Evolutionary conservation across 305 asterid species (phyloP).

Genomic region (Fraxinus sp.): DNA sequence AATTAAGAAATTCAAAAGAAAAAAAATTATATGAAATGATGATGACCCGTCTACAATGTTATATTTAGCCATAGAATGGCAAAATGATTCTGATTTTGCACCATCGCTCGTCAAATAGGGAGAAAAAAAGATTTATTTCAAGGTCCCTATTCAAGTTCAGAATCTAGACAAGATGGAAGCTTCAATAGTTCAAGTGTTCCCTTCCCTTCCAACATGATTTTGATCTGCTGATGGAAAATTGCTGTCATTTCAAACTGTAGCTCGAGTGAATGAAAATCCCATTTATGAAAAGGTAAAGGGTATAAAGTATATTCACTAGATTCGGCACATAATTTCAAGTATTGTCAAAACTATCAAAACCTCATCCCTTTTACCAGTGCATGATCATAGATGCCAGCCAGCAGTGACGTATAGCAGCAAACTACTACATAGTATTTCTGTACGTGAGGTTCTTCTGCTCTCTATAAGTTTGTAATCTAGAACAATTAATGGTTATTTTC

Average conservation of each 20-base stretch:
- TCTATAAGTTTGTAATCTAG: background rate
- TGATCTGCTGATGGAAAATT: background rate
- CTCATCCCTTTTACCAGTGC: background rate
- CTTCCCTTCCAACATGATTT: background rate
- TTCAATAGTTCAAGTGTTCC: background rate
- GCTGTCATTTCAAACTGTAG: background rate
- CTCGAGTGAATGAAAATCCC: background rate
- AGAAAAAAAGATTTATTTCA: background rate
- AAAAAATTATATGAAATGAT: background rate
- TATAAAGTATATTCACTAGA: background rate
- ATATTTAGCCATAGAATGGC: background rate
- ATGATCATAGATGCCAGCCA: background rate
- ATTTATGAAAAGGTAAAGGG: background rate
- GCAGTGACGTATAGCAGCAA: background rate
- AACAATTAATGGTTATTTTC: background rate
- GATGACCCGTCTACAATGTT: background rate
- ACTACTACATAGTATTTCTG: background rate
- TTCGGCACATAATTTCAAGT: background rate
- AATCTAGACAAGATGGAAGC: background rate
- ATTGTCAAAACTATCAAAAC: background rate
- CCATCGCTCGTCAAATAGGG: background rate
- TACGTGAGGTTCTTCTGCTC: background rate
- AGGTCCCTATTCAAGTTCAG: background rate
- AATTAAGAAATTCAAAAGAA: background rate
- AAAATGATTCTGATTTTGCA: background rate